Percentiles rank a stretch among this genome's conserved stretches.
These are phyloP conservation scores for Sporisorium iseilematis-ciliati DNA, from an alignment of 1,284 basidiomycete species.

Conservation along the genomic window DNA sequence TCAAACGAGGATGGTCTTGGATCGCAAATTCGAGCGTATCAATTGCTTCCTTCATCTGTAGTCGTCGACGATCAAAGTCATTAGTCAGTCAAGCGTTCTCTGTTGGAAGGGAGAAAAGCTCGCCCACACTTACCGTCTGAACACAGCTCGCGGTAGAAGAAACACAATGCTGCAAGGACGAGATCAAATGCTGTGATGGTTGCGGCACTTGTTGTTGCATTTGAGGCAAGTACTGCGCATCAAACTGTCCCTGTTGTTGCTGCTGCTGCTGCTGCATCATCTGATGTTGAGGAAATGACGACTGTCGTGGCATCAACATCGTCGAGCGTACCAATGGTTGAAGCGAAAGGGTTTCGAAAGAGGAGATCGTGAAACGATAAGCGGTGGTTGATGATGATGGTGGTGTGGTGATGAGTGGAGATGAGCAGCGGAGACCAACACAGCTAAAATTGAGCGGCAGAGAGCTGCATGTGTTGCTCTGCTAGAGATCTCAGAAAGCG, in stretches of 20 bases:
- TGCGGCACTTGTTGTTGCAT: constrained; percentile 39
- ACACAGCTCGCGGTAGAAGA: constrained; percentile 37
- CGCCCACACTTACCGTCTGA: constrained; percentile 23
- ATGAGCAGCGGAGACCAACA: constrained; percentile 6
- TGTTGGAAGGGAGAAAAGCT: background rate
- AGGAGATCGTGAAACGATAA: background rate
- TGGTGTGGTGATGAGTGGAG: background rate
- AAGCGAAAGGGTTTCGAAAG: background rate
- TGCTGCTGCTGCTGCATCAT: constrained; percentile 19
- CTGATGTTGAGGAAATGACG: constrained; percentile 30
- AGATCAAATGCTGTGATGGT: constrained; percentile 39
- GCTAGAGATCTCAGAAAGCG: background rate
- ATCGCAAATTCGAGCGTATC: constrained; percentile 40
- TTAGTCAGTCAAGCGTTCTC: background rate
- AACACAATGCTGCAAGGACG: constrained; percentile 42
- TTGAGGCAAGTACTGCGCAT: constrained; percentile 16
- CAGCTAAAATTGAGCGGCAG: background rate
- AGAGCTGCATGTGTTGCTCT: constrained; percentile 10
- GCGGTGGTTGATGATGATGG: constrained; percentile 1
- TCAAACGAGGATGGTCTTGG: constrained; percentile 48
- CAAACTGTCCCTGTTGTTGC: constrained; percentile 16
- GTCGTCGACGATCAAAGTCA: background rate
- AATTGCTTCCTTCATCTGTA: constrained; percentile 46
- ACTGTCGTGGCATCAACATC: constrained; percentile 40
- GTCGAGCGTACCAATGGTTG: background rate